These are phyloP conservation scores for Zalaria sp. DNA, from an alignment of 2,329 filamentous ascomycete genomes.

Conservation along the genomic window DNA sequence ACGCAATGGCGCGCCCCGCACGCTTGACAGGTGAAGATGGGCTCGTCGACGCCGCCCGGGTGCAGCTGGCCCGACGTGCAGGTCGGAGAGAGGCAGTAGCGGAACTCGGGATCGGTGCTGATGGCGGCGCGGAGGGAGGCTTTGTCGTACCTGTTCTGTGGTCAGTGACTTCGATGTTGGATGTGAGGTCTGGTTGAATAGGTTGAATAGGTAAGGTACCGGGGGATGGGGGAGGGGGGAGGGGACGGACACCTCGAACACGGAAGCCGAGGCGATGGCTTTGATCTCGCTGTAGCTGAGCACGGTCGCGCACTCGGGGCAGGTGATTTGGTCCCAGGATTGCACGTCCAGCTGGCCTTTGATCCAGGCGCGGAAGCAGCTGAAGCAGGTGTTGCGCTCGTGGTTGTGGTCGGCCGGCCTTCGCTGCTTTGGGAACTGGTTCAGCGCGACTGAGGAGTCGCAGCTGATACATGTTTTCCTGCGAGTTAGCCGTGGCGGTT, in stretches of 20 bases:
- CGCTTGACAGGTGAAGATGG: conserved; percentile 14
- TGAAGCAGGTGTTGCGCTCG: conserved; percentile 5
- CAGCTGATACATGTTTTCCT: conserved; percentile 5
- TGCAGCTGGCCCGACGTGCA: conserved; percentile 13
- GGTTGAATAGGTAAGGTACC: background rate
- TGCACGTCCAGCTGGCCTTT: background rate
- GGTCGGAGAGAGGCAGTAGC: conserved; percentile 7
- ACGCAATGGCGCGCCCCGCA: conserved; percentile 17
- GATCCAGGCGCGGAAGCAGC: background rate
- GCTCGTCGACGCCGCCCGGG: conserved; percentile 6
- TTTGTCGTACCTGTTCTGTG: background rate
- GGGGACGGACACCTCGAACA: background rate
- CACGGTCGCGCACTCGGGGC: background rate
- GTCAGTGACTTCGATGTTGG: too few species aligned
- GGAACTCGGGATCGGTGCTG: conserved; percentile 8
- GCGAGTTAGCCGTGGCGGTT: too few species aligned
- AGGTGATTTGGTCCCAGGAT: background rate
- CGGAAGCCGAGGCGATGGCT: background rate
- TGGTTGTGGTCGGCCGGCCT: conserved; percentile 4
- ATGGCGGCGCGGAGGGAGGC: conserved; percentile 3
- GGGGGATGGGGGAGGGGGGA: background rate
- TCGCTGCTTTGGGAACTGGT: conserved; percentile 2
- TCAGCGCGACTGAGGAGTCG: background rate
- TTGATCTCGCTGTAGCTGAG: background rate
- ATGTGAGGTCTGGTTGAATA: background rate